Conservation (phyloP, 345 rosid genomes). For the Streptanthus diversifolius region DNA sequence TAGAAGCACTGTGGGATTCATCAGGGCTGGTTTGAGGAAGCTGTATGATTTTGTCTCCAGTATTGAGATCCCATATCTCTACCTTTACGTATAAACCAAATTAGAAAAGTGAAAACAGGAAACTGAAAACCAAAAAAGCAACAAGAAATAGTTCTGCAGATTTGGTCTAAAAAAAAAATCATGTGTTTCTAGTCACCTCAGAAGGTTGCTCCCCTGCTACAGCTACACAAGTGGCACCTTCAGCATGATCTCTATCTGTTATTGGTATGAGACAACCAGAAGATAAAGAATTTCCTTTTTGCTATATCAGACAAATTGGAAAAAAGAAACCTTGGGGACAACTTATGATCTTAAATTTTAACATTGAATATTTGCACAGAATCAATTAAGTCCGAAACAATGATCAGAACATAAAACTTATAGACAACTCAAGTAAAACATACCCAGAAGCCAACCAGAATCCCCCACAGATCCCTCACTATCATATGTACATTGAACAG, state of each 20-base stretch:
- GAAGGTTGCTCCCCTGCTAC: conserved; percentile 71
- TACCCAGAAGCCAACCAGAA: conserved; percentile 41
- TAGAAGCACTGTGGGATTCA: conserved; percentile 39
- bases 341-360: background rate
- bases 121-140: background rate
- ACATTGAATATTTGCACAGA: background rate
- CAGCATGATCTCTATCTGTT: conserved; percentile 39
- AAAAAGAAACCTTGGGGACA: background rate
- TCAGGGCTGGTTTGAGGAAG: conserved; percentile 46
- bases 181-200: conserved; percentile 44
- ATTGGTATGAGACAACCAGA: conserved; percentile 2
- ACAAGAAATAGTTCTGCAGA: background rate
- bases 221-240: conserved; percentile 55
- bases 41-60: conserved; percentile 43
- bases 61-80: conserved; percentile 82
- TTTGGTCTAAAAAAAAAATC: background rate
- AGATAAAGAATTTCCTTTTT: background rate
- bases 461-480: conserved; percentile 28
- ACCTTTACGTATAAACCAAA: conserved; percentile 44
- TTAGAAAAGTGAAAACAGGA: conserved; percentile 16
- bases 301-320: background rate
- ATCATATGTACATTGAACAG: conserved; percentile 28
- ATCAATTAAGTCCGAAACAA: background rate
- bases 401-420: background rate
- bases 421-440: conserved; percentile 18